A percentile compares a stretch with the other conserved stretches of the same genome.
phyloP scores from a whole-genome alignment of 1,284 basidiomycete species.

The Wolfiporia cocos region DNA sequence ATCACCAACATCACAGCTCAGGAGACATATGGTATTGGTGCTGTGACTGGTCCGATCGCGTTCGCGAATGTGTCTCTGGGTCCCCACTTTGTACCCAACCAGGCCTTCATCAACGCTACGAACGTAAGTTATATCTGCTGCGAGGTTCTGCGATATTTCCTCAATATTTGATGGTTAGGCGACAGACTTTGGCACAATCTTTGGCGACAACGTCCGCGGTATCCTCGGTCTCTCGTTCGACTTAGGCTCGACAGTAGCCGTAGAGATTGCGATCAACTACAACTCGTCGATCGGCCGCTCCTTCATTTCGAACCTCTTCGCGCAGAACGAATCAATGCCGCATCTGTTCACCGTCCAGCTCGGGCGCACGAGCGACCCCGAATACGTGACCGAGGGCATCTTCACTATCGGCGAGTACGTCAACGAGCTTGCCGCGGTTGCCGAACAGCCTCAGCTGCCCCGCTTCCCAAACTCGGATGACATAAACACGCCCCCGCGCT shows the following conservation, averaged over 20 bases:
- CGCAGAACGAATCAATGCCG: slow-evolving; percentile 18
- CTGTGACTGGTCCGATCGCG: slow-evolving; percentile 16
- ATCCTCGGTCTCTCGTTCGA: slow-evolving; percentile 24
- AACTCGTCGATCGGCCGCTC: slow-evolving; percentile 14
- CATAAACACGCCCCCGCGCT: slow-evolving; percentile 36
- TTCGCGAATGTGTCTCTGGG: slow-evolving; percentile 24
- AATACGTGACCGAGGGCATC: slow-evolving; percentile 19
- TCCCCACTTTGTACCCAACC: slow-evolving; percentile 19
- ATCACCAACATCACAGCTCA: slow-evolving; percentile 13
- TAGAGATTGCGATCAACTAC: slow-evolving; percentile 9
- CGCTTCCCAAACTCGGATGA: slow-evolving; percentile 48
- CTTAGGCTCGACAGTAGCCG: slow-evolving; percentile 15
- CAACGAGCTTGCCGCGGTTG: slow-evolving; percentile 16
- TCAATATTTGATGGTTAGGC: slow-evolving; percentile 4
- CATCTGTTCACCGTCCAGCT: slow-evolving; percentile 25
- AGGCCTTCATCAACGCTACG: slow-evolving; percentile 26
- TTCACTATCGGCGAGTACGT: slow-evolving; percentile 27
- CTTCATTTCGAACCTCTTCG: slow-evolving; percentile 22
- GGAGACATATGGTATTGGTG: slow-evolving; percentile 20
- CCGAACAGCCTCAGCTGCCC: slow-evolving; percentile 22
- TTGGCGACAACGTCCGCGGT: slow-evolving; percentile 17
- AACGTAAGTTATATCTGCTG: slow-evolving; percentile 12
- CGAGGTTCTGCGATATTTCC: slow-evolving; percentile 6
- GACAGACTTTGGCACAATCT: slow-evolving; percentile 18
- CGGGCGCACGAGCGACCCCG: slow-evolving; percentile 19